phyloP scores from a whole-genome alignment of 2,329 filamentous ascomycete genomes.

The Pyrenochaeta sp. region DNA sequence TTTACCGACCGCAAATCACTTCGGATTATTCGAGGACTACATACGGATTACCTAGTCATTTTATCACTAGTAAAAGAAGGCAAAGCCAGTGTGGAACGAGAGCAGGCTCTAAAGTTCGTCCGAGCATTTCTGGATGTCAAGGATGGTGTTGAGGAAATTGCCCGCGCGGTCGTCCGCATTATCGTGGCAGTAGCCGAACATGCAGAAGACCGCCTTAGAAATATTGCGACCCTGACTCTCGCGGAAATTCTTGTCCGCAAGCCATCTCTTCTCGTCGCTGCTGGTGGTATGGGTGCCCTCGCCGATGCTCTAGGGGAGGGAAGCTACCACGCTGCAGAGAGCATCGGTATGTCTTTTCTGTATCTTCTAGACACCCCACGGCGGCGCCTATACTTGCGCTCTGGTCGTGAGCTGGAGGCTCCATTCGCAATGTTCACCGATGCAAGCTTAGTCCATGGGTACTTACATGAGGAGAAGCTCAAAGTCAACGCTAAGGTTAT shows the following conservation, averaged over 20 bases:
- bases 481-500: conserved; percentile 94
- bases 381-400: conserved; percentile 80
- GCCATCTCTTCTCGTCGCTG: conserved; percentile 79
- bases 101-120: conserved; percentile 96
- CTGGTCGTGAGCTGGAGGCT: conserved; percentile 87
- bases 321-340: conserved; percentile 90
- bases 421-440: conserved; percentile 92
- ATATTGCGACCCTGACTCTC: conserved; percentile 91
- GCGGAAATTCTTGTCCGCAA: conserved; percentile 91
- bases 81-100: conserved; percentile 95
- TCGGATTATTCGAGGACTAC: conserved; percentile 83
- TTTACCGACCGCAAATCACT: conserved; percentile 92
- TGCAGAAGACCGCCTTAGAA: conserved; percentile 81
- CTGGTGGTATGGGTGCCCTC: conserved; percentile 85
- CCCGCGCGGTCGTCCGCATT: conserved; percentile 84
- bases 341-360: conserved; percentile 84
- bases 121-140: conserved; percentile 95
- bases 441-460: conserved; percentile 63
- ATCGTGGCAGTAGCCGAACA: conserved; percentile 91
- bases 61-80: conserved; percentile 93
- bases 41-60: conserved; percentile 92
- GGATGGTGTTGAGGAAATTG: conserved; percentile 86
- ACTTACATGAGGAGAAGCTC: conserved; percentile 68
- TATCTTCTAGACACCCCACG: conserved; percentile 87
- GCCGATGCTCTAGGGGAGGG: conserved; percentile 93